These are phyloP conservation scores for Tolypocladium ophioglossoides DNA, from an alignment of 2,329 filamentous ascomycete species.

Conservation along the genomic window DNA sequence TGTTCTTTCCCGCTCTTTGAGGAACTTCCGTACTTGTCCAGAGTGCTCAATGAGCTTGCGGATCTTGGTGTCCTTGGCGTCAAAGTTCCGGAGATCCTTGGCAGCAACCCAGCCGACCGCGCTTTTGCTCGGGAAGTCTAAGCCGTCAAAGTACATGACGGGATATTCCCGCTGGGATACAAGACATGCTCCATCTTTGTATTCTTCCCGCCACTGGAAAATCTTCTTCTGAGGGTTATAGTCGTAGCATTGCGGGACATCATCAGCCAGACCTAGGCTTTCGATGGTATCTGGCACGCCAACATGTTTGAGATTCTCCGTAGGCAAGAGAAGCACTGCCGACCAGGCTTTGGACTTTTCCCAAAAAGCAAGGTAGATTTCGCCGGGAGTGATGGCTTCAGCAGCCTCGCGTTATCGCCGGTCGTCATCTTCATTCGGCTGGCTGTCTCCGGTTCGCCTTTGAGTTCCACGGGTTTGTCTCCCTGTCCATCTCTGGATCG, in stretches of 20 bases:
- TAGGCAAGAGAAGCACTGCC: conserved; percentile 2
- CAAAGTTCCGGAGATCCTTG: no score
- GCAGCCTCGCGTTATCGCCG: background rate
- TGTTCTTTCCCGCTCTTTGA: no score
- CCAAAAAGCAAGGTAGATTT: conserved; percentile 3
- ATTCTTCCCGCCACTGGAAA: conserved; percentile 4
- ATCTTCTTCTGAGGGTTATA: background rate
- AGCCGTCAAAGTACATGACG: conserved; percentile 10
- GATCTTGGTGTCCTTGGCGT: no score
- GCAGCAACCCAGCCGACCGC: no score
- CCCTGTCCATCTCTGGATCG: no score
- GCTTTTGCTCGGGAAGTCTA: no score
- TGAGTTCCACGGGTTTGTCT: no score
- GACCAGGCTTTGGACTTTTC: conserved; percentile 4
- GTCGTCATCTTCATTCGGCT: no score
- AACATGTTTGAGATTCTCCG: background rate
- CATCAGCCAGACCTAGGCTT: background rate
- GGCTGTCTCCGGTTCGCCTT: no score
- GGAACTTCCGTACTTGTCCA: no score
- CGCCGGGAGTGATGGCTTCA: background rate
- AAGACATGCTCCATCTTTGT: conserved; percentile 2
- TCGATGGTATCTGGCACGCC: conserved; percentile 1
- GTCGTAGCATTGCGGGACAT: conserved; percentile 1
- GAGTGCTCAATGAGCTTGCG: no score
- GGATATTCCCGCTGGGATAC: conserved; percentile 8